Conservation (phyloP, 2,329 filamentous ascomycete genomes). For the Drechslera avenae region DNA sequence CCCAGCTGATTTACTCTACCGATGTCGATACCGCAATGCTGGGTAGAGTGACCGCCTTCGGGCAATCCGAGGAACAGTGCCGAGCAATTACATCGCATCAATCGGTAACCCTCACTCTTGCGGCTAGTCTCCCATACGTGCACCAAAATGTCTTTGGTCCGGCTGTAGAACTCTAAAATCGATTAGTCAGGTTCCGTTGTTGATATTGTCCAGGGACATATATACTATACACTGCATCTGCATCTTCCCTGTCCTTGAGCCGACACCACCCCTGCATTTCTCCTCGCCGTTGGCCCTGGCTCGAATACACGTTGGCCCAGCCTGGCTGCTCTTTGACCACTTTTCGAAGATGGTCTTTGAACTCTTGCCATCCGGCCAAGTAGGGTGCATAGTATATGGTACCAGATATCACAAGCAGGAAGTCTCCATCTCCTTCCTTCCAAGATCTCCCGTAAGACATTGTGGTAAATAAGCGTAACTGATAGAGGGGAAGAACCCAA, state of each 20-base stretch:
- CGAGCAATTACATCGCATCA: constrained; percentile 46
- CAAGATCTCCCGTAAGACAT: constrained; percentile 21
- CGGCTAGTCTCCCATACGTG: constrained; percentile 42
- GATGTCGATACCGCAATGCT: constrained; percentile 39
- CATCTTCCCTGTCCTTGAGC: constrained; percentile 42
- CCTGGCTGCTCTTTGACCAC: constrained; percentile 44
- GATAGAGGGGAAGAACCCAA: background rate
- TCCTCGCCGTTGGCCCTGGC: constrained; percentile 31
- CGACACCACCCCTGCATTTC: constrained; percentile 46
- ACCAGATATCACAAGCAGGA: constrained; percentile 39
- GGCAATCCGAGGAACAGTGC: constrained; percentile 30
- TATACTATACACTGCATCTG: constrained; percentile 41
- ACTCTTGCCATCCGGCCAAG: constrained; percentile 43
- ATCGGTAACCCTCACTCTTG: constrained; percentile 30
- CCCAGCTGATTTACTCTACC: constrained; percentile 32
- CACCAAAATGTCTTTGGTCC: constrained; percentile 33
- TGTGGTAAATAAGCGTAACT: background rate
- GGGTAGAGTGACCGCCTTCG: constrained; percentile 35
- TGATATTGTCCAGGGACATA: constrained; percentile 8
- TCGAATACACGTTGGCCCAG: constrained; percentile 43
- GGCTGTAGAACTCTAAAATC: constrained; percentile 27
- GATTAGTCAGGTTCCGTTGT: background rate
- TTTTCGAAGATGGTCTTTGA: constrained; percentile 46
- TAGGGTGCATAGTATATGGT: constrained; percentile 33
- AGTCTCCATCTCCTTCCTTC: constrained; percentile 34